Evolutionary conservation across 345 rosid genomes (phyloP), one percentile per base, ranked within the genome.

Genomic region (Rhodamnia argentea): DNA sequence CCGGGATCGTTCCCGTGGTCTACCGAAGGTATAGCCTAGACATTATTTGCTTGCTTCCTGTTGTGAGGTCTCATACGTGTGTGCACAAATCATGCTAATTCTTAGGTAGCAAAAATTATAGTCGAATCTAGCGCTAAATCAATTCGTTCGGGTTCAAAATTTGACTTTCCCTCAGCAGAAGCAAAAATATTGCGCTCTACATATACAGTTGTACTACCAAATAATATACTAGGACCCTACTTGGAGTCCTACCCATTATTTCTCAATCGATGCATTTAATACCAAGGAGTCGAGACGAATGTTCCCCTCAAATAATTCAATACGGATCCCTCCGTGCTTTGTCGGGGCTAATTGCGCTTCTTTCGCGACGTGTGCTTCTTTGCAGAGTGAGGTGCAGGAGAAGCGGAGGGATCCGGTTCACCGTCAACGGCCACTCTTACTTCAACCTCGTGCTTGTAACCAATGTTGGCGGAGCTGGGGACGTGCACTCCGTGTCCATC

Each of bases 401-500:
- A 88, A 93, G 89, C 6, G 95, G 98, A 11, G 98, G 98, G 7
- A 92, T 95, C 51, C 90, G 98, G 91, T 95, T 95, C 89, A 90
- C 98, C 50, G 84, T 95, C 82, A 94, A 95, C 52, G 98, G 98
- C 6, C 98, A 95, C 86, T 95, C 98, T 13, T 95, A 95, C 90
- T 95, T 95, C 91, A 94, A 95, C 87, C 87, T 95, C 50, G 98
- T 95, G 15, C 91, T 95, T 4, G 27, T 94, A 42, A 94, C 96
- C 10, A 94, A 94, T 83, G 97, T 94, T 7, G 97, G 97, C 8
- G 97, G 97, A 51, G 96, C 96, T 16, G 97, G 97, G 1, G 96
- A 95, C 53, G 92, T 94, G 50, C 95, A 90, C 70, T 81, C 95
- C 4, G 97, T 94, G 5, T 86, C 94, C 37, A 88, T 95, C 84